These are phyloP conservation scores for Podila epicladia DNA, from an alignment of 192 early-diverging fungal species.

Conservation along the genomic window DNA sequence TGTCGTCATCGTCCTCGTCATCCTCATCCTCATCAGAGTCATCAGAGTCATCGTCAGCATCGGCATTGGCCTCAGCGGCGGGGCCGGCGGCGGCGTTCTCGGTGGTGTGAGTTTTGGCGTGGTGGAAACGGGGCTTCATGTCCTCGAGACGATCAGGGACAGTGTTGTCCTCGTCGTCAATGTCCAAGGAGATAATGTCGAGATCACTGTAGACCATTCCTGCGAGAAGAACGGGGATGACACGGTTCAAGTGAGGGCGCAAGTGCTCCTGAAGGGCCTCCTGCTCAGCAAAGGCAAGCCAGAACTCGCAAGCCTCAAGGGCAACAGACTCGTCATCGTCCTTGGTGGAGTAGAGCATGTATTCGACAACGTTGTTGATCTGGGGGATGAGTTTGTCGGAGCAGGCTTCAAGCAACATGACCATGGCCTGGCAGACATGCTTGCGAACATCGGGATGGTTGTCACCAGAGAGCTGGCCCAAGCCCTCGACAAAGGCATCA, in stretches of 20 bases:
- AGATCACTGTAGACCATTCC: slow-evolving; percentile 98
- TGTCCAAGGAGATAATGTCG: slow-evolving; percentile 82
- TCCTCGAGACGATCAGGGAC: slow-evolving; percentile 92
- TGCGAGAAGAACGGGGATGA: slow-evolving; percentile 92
- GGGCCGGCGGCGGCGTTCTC: slow-evolving; percentile 63
- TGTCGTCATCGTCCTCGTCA: slow-evolving; percentile 87
- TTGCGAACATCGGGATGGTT: slow-evolving; percentile 84
- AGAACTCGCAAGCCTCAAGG: slow-evolving; percentile 99
- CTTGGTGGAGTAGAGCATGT: slow-evolving; percentile 96
- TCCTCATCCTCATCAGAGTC: slow-evolving; percentile 86
- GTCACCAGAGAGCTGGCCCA: slow-evolving; percentile 91
- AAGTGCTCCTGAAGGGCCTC: slow-evolving; percentile 79
- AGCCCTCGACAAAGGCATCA: slow-evolving; percentile 75
- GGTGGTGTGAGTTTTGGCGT: slow-evolving; percentile 80
- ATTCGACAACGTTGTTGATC: slow-evolving; percentile 89
- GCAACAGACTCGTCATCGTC: slow-evolving; percentile 87
- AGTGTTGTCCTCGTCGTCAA: slow-evolving; percentile 85
- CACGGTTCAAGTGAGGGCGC: slow-evolving; percentile 72
- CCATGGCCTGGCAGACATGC: slow-evolving; percentile 93
- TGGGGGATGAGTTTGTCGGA: slow-evolving; percentile 90
- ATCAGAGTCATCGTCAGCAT: slow-evolving; percentile 17
- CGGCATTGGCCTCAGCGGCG: slow-evolving; percentile 17
- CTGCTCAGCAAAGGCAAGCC: slow-evolving; percentile 97
- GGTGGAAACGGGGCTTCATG: slow-evolving; percentile 95
- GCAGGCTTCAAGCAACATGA: slow-evolving; percentile 86